Evolutionary conservation across 2,329 filamentous ascomycete genomes (phyloP), one percentile per base, ranked within the genome.

Genomic region (Immersiporthe knoxdaviesiana): DNA sequence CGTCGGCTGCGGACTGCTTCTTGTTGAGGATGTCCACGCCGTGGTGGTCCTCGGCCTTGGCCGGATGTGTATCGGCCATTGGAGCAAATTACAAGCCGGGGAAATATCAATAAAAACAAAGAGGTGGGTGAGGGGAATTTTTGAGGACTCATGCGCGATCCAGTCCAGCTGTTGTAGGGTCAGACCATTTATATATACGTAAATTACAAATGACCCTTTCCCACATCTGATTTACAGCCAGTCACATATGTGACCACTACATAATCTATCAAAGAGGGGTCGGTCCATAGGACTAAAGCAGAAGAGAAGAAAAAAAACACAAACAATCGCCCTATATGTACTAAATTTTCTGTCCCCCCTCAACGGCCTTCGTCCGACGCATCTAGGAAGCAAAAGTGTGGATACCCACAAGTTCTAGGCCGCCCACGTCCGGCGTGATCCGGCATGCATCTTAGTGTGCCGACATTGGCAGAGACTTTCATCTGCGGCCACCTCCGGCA

Each of bases 1-100:
- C 32, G 32, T 65, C 63, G 32, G 24, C 44, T 47, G 44, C 37
- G 3, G 50, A 12, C 50, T 65, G n/a, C 50, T 65, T 65, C 63
- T 65, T 65, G 1, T 35, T 47, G 1, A n/a, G 14, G 32, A 60
- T 4, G 27, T 50, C 61, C 41, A 52, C 39, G 41, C 61, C 61
- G 47, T 63, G 61, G 27, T 63, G 61, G 27, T 63, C 41, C 2
- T 63, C 39, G 30, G 24, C 61, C 18, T 37, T 39, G 32, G 58
- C 39, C 8, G 58, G 32, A 6, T 44, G 39, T 50, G 41, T 5
- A 27, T 63, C 39, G 24, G 61, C 61, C 61, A 63, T 63, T 1
- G n/a, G n/a, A n/a, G n/a, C n/a, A n/a, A n/a, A n/a, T 18, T n/a
- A 47, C 47, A 16, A 50, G 14, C 5, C 21, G 7, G 21, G 18